Evolutionary conservation across 352 stramenopile species (phyloP), one percentile per base, ranked within the genome.

Genomic region (Paralagenidium karlingii): DNA sequence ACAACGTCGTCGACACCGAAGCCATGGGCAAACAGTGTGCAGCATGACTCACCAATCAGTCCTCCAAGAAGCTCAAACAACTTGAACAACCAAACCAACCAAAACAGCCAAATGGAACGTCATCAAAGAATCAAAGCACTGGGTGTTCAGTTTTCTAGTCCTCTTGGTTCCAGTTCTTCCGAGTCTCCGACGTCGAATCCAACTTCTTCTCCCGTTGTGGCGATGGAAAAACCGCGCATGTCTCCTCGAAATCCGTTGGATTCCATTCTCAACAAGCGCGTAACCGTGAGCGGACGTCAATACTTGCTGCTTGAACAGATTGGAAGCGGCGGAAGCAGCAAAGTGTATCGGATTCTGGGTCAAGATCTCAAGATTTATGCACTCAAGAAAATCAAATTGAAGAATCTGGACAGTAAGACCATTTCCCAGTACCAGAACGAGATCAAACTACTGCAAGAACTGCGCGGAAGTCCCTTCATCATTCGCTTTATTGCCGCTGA

Each of bases 371-470:
- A 94, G 27, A 95, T 98, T 20, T 90, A 98, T 25, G 95, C 95
- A n/a, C 71, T 99, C 12, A 99, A 99, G 59, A 95, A 95, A 49
- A 96, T 99, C 29, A 97, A 97, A 47, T 65, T 99, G 20, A 84
- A 93, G 51, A 79, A 82, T 13, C 62, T 96, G 38, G 93, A 97
- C 31, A 68, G 69, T 19, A 68, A 76, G 39, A 86, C 74, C 16
- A 84, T 98, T 31, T 86, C 92, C 40, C 90, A 94, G 43, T 99
- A 97, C 52, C 87, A 89, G 16, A 99, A 99, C 49, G 95, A 99
- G 63, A 98, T 99, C 46, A 68, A 91, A 16, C 54, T 99, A 9
- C 58, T 99, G 19, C 64, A 94, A 64, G 56, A 65, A 7, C 60
- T 99, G 11, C 80, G 94, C 50, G 93, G 90, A 3, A 97, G 96